phyloP scores from a whole-genome alignment of 345 rosid species.

The Erucastrum elatum region DNA sequence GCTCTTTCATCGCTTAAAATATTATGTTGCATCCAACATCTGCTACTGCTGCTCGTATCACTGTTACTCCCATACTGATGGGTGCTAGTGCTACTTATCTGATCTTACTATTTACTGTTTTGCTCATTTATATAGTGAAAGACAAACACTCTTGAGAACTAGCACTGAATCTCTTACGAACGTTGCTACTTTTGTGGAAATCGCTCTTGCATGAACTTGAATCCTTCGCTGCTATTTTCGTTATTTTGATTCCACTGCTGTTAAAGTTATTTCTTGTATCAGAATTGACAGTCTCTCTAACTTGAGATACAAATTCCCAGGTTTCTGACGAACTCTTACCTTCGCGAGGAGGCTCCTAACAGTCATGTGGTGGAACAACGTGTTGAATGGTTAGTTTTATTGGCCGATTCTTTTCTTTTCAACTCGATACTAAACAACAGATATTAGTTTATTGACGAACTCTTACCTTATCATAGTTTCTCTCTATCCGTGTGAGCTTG shows the following conservation, averaged over 20 bases:
- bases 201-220: background rate
- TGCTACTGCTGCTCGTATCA: background rate
- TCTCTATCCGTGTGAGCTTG: background rate
- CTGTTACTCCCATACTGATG: background rate
- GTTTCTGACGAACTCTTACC: conserved; percentile 91
- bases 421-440: background rate
- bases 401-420: conserved; percentile 20
- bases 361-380: conserved; percentile 99
- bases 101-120: background rate
- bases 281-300: conserved; percentile 18
- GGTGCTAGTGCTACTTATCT: background rate
- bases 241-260: background rate
- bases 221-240: background rate
- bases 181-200: background rate
- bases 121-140: background rate
- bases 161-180: background rate
- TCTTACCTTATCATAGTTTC: background rate
- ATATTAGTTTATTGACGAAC: no score
- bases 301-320: conserved; percentile 45
- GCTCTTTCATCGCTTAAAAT: background rate
- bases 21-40: background rate
- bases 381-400: conserved; percentile 86
- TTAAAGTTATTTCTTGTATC: background rate
- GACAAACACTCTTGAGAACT: background rate
- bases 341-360: conserved; percentile 95